A percentile compares a stretch with the other conserved stretches of the same genome.
phyloP scores from a whole-genome alignment of 1,284 basidiomycete genomes.

The Fomitopsis pinicola region DNA sequence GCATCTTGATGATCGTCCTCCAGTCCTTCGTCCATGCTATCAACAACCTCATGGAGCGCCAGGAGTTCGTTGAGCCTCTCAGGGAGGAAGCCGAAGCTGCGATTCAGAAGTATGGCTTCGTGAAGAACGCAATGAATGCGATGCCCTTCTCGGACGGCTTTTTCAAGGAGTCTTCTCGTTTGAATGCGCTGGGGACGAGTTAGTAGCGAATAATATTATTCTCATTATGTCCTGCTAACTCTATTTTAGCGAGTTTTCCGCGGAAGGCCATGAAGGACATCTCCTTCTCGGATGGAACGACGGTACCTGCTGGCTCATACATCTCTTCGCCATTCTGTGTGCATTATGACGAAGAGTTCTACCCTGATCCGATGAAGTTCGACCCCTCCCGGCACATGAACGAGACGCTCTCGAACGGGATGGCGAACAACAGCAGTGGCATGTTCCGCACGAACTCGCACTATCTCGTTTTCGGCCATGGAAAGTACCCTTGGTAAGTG shows the following conservation, averaged over 20 bases:
- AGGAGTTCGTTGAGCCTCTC: constrained; percentile 7
- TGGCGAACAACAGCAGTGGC: constrained; percentile 9
- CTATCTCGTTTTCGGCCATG: constrained; percentile 16
- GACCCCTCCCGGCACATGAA: constrained; percentile 7
- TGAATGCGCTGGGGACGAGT: constrained; percentile 6
- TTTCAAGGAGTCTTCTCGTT: constrained; percentile 14
- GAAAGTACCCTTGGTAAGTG: constrained; percentile 18
- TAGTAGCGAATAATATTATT: background rate
- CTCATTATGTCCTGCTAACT: background rate
- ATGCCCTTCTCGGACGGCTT: constrained; percentile 11
- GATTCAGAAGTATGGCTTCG: constrained; percentile 7
- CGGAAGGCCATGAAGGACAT: constrained; percentile 13
- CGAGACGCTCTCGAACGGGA: constrained; percentile 3
- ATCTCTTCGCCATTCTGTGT: constrained; percentile 8
- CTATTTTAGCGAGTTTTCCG: constrained; percentile 9
- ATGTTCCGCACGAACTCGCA: constrained; percentile 11
- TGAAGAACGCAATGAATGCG: constrained; percentile 7
- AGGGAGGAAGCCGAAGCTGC: constrained; percentile 9
- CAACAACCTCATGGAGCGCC: constrained; percentile 4
- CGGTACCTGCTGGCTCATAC: constrained; percentile 13
- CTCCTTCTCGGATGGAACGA: constrained; percentile 17
- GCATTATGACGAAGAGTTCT: constrained; percentile 13
- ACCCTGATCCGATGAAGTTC: constrained; percentile 11
- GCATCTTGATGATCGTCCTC: background rate
- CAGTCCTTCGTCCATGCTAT: constrained; percentile 12